Base-by-base conservation (phyloP, 768 basidiomycete species). In the Hypholoma sublateritium region DNA sequence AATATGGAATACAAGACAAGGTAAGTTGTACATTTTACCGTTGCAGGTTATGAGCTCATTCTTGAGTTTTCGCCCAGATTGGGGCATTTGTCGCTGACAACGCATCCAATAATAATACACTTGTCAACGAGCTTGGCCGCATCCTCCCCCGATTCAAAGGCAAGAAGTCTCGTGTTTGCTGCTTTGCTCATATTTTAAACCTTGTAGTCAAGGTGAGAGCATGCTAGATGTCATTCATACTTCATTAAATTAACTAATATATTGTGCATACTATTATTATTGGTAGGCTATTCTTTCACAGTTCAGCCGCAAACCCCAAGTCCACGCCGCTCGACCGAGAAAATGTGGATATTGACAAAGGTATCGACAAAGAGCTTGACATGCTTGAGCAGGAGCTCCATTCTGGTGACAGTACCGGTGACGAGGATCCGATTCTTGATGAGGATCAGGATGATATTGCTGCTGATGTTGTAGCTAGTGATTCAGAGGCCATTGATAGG, bases 1-100 rank as follows among this genome's bases (percentile, higher is more conserved):
- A 68, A 0, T 74, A 66, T 55, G 60, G 66, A 0, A 64, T 76
- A 6, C 44, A 59, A 9, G 46, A 69, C 21, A 74, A 74, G 69
- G 70, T 71, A 12, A 25, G 53, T 3, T 28, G n/a, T 32, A 25
- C 17, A 14, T 14, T 4, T 41, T 12, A 14, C 11, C 13, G 17
- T 4, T 12, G 39, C 4, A 14, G 39, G 11, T 41, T 41, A 41
- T 12, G 11, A 14, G 17, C 39, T 12, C 3, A 41, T 41, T 55
- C 24, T 17, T 39, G 37, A 41, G 5, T 49, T 34, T 14, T n/a
- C n/a, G n/a, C n/a, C n/a, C n/a, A 69, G 65, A 59, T 69, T 2
- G 36, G 69, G n/a, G 45, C 58, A 1, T 25, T 67, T 2, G 60
- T 59, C 4, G 56, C 53, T n/a, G 63, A 69, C 37, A 70, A 68